Conservation (phyloP, 2,329 filamentous ascomycete species). For the Cladosporium colombiae region DNA sequence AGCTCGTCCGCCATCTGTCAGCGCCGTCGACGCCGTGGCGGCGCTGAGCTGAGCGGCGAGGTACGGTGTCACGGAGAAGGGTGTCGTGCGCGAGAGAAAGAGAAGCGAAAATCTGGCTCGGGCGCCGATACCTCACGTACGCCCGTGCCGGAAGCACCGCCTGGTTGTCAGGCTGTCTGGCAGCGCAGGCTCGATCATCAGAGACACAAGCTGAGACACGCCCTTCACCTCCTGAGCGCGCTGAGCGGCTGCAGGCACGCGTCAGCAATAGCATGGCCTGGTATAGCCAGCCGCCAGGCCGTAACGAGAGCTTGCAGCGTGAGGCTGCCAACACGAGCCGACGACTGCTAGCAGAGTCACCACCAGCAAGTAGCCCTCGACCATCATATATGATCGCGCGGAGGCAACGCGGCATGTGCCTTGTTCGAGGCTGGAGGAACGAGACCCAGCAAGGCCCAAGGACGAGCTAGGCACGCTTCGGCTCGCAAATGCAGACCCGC, state of each 20-base stretch:
- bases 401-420: conserved; percentile 8
- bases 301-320: conserved; percentile 12
- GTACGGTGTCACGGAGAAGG: not conserved
- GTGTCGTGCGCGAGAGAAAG: not conserved
- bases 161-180: conserved; percentile 9
- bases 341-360: not conserved
- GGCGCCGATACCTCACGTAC: not conserved
- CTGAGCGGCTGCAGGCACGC: conserved; percentile 16
- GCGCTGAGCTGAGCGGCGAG: conserved; percentile 15
- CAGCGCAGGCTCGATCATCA: conserved; percentile 13
- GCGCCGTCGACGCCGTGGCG: conserved; percentile 16
- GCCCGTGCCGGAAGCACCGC: not conserved
- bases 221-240: conserved; percentile 18
- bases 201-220: conserved; percentile 18
- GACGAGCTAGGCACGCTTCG: conserved; percentile 9
- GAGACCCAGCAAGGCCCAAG: not conserved
- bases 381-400: not conserved
- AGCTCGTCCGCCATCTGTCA: conserved; percentile 1
- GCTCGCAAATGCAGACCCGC: conserved; percentile 14
- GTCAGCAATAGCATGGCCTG: conserved; percentile 14
- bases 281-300: not conserved
- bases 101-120: not conserved
- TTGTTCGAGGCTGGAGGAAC: not conserved
- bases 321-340: not conserved
- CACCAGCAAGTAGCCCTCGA: not conserved